Evolutionary conservation across 768 basidiomycete genomes (phyloP), one percentile per base, ranked within the genome.

Genomic region (Fomitopsis pulvina): DNA sequence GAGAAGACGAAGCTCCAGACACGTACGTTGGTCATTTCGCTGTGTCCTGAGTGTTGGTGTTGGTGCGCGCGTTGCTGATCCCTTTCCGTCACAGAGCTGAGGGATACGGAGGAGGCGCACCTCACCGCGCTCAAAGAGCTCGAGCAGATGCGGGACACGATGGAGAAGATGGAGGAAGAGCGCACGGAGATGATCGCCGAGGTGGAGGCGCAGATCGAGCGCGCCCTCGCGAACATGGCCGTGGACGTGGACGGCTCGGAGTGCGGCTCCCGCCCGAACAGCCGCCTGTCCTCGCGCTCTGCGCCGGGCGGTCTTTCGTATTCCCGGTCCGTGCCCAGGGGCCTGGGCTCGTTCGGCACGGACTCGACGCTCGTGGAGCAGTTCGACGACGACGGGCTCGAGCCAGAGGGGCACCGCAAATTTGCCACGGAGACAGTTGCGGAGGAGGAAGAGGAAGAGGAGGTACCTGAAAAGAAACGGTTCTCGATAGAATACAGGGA

Each of bases 121-220:
- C 75, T 77, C 50, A 81, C 89, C 26, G 93, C 93, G 4, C 70
- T 85, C 63, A 47, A 73, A n/a, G 92, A 96, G 67, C 73, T 95
- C 39, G 79, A 87, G 55, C 74, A 75, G 54, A 95, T 96, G 93
- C 80, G 80, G 54, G 76, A 80, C 8, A 80, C 79, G 3, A 92
- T 92, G 87, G 87, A 90, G 39, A 80, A 69, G 61, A 91, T 92
- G 89, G 90, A 92, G 63, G 70, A 80, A 60, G 91, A 87, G 68
- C 87, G 90, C 54, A 80, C 83, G 46, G 85, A 85, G 60, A 89
- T 91, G 90, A 84, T 92, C 37, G 88, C 87, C n/a, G 90, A 92
- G 68, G 89, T 92, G 21, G 90, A 92, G 62, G 87, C 86, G 24
- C 90, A 92, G 70, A 92, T 92, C 59, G 90, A 92, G 66, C 77